Evolutionary conservation across 371 early-diverging fungal species (phyloP).

Genomic region (Catenaria anguillulae): DNA sequence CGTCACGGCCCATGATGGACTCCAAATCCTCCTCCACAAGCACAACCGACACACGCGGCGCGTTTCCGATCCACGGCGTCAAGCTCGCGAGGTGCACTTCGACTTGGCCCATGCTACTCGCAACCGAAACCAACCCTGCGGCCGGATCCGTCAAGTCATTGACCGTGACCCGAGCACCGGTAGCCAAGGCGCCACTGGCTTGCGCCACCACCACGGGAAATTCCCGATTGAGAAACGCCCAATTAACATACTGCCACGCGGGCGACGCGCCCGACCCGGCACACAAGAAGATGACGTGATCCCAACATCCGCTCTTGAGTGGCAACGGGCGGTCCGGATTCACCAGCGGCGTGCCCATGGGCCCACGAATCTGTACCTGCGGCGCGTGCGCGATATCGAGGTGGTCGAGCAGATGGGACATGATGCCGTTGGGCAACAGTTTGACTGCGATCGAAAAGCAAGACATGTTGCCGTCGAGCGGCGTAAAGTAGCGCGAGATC

Average conservation of each 20-base stretch:
- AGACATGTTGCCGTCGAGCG: constrained; percentile 15
- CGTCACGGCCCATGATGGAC: background rate
- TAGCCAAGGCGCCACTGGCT: too few species aligned
- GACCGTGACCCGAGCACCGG: too few species aligned
- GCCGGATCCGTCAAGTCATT: too few species aligned
- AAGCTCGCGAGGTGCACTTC: too few species aligned
- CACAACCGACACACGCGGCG: background rate
- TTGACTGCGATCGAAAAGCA: constrained; percentile 17
- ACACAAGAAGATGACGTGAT: constrained; percentile 9
- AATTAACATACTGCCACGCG: constrained; percentile 10
- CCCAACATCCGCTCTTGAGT: constrained; percentile 1
- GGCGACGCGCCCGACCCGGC: constrained; percentile 14
- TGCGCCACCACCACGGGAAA: constrained; percentile 11
- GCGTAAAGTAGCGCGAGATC: constrained; percentile 23
- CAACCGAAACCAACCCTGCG: too few species aligned
- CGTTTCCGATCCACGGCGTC: background rate
- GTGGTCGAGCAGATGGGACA: constrained; percentile 9
- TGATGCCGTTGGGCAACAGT: constrained; percentile 8
- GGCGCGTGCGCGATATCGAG: constrained; percentile 18
- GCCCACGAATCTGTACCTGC: constrained; percentile 28
- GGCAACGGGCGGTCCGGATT: constrained; percentile 12
- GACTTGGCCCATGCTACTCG: too few species aligned
- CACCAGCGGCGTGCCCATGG: constrained; percentile 22
- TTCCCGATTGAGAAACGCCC: constrained; percentile 9
- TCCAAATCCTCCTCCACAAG: background rate